These are phyloP conservation scores for Coniosporium tulheliwenetii DNA, from an alignment of 2,329 filamentous ascomycete genomes.

Conservation along the genomic window DNA sequence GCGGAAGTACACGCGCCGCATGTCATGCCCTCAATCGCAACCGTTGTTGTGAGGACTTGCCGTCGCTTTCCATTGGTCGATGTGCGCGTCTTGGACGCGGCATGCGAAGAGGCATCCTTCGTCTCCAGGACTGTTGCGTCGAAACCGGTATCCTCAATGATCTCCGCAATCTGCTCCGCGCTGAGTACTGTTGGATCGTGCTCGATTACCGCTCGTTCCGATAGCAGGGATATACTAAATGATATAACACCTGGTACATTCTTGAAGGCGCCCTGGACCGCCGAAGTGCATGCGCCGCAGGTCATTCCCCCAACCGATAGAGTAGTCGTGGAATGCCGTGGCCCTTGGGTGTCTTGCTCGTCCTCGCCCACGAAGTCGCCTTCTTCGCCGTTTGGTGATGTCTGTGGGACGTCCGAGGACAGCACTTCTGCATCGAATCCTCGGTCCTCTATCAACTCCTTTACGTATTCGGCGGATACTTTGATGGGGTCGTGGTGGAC, in stretches of 20 bases:
- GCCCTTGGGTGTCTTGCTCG: slow-evolving; percentile 10
- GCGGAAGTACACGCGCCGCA: slow-evolving; percentile 93
- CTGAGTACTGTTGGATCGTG: slow-evolving; percentile 66
- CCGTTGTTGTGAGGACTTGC: slow-evolving; percentile 52
- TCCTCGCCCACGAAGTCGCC: slow-evolving; percentile 15
- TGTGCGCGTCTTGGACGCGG: slow-evolving; percentile 9
- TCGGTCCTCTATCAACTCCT: slow-evolving; percentile 77
- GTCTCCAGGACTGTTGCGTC: slow-evolving; percentile 71
- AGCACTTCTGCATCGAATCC: slow-evolving; percentile 86
- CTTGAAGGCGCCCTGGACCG: slow-evolving; percentile 86
- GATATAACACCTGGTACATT: slow-evolving; percentile 65
- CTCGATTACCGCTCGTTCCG: slow-evolving; percentile 84
- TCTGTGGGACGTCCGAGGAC: slow-evolving; percentile 57
- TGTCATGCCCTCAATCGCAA: slow-evolving; percentile 92
- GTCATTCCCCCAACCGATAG: slow-evolving; percentile 75
- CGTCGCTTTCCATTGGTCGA: slow-evolving; percentile 19
- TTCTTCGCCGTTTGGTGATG: slow-evolving; percentile 19
- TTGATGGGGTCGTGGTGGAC: slow-evolving; percentile 69
- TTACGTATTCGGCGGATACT: slow-evolving; percentile 59
- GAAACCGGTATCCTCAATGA: slow-evolving; percentile 84
- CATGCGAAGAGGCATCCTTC: slow-evolving; percentile 26
- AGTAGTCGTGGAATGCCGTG: slow-evolving; percentile 49
- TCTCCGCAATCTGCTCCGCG: slow-evolving; percentile 63
- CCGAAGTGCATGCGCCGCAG: slow-evolving; percentile 87
- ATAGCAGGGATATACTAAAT: slow-evolving; percentile 84